Conservation (phyloP, 2,329 filamentous ascomycete genomes). For the Knoxdaviesia capensis region DNA sequence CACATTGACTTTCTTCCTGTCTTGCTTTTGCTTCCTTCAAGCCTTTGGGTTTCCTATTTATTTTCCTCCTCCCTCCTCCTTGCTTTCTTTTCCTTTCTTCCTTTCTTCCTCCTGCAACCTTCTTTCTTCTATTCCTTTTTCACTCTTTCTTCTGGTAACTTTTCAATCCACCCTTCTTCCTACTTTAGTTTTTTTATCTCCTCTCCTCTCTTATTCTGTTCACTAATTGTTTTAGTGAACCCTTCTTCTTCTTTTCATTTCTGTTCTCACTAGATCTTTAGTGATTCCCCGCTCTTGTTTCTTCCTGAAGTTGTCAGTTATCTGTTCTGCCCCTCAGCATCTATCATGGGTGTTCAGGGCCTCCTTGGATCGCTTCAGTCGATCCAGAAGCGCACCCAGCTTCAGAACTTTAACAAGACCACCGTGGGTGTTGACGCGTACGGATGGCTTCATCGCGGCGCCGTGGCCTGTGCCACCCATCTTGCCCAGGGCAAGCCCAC, state of each 20-base stretch:
- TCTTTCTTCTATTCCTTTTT: no score
- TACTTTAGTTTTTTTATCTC: background rate
- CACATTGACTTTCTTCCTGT: no score
- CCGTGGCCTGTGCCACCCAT: slow-evolving; percentile 76
- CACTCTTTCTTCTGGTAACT: no score
- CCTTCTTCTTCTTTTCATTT: background rate
- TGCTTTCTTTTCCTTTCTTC: no score
- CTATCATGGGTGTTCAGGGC: slow-evolving; percentile 6
- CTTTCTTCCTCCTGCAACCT: no score
- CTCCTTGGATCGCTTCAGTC: slow-evolving; percentile 86
- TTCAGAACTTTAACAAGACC: slow-evolving; percentile 74
- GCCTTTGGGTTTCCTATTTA: no score
- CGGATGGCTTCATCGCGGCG: slow-evolving; percentile 92
- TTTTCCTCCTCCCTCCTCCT: no score
- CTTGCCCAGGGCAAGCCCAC: slow-evolving; percentile 78
- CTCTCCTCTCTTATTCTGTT: background rate
- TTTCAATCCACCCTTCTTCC: no score
- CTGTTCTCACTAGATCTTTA: background rate
- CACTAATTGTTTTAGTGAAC: background rate
- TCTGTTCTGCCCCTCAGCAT: background rate
- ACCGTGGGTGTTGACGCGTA: slow-evolving; percentile 93
- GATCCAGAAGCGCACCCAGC: slow-evolving; percentile 71
- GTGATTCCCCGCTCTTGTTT: no score
- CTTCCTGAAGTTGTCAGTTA: background rate
- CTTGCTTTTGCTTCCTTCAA: no score